Percentiles rank a stretch among this genome's conserved stretches.
phyloP scores from a whole-genome alignment of 179 eudicot species.

The Silene vulgaris region DNA sequence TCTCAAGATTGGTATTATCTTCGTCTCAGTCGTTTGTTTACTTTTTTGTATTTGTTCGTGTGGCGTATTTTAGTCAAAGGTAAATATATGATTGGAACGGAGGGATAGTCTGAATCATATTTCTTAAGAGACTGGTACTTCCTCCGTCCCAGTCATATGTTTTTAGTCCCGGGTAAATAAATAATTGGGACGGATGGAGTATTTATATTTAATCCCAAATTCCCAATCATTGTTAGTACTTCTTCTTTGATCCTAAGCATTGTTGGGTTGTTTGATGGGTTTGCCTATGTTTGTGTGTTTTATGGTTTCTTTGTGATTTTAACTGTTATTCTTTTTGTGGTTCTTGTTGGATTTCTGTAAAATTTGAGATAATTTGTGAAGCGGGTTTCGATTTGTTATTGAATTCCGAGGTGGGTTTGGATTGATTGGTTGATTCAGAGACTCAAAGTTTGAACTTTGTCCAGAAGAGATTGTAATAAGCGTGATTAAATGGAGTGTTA shows the following conservation, averaged over 20 bases:
- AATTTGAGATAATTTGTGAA: not conserved
- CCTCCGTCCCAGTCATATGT: too few relatives aligned
- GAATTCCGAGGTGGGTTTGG: not conserved
- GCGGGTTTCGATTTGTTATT: not conserved
- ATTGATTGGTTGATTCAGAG: not conserved
- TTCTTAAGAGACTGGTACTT: too few relatives aligned
- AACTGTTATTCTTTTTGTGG: not conserved
- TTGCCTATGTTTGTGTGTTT: not conserved
- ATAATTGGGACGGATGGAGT: too few relatives aligned
- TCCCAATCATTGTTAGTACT: too few relatives aligned
- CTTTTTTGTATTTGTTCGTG: too few relatives aligned
- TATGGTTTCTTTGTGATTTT: not conserved
- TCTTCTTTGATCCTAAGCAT: too few relatives aligned
- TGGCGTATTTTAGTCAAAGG: too few relatives aligned
- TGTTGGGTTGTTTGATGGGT: too few relatives aligned
- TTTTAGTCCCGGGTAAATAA: too few relatives aligned
- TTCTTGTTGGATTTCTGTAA: not conserved
- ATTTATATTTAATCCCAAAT: too few relatives aligned
- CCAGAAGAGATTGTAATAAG: not conserved
- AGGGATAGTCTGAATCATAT: too few relatives aligned
- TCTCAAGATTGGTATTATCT: constrained; percentile 53
- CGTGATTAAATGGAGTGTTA: not conserved
- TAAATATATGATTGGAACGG: too few relatives aligned
- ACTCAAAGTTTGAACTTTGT: not conserved
- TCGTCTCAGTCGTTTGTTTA: not conserved